These are phyloP conservation scores for Lichenothelia convexa DNA, from an alignment of 495 filamentous ascomycete genomes.

Conservation along the genomic window DNA sequence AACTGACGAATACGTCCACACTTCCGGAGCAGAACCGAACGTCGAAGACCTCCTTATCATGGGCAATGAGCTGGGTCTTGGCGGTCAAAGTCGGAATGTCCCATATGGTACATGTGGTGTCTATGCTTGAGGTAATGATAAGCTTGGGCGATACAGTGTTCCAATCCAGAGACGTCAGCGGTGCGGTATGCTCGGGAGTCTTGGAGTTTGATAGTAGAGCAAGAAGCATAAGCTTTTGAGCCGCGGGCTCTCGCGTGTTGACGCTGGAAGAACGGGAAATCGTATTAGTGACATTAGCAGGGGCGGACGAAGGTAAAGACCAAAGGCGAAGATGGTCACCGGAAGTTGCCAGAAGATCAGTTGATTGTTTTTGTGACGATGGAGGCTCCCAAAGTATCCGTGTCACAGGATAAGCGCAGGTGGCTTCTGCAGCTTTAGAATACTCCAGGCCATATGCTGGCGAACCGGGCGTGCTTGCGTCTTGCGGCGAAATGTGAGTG, in stretches of 20 bases:
- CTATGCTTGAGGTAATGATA: constrained; percentile 97
- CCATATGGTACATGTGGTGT: constrained; percentile 99
- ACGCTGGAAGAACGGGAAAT: constrained; percentile 52
- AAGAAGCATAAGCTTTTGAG: constrained; percentile 80
- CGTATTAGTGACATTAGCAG: constrained; percentile 44
- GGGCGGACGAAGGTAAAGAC: constrained; percentile 48
- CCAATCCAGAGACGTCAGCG: constrained; percentile 93
- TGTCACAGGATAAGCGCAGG: constrained; percentile 93
- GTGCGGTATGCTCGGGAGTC: constrained; percentile 92
- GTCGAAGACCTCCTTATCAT: constrained; percentile 98
- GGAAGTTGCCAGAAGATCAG: constrained; percentile 88
- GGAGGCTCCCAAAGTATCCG: constrained; percentile 94
- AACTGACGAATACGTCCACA: constrained; percentile 93
- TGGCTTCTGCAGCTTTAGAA: constrained; percentile 88
- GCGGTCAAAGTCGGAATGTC: constrained; percentile 95
- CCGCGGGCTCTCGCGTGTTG: constrained; percentile 37
- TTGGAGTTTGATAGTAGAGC: constrained; percentile 94
- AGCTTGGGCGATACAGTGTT: constrained; percentile 88
- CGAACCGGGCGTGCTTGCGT: constrained; percentile 51
- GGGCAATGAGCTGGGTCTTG: constrained; percentile 95
- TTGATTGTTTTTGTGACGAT: constrained; percentile 89
- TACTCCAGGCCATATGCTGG: constrained; percentile 68
- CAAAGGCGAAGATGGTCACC: constrained; percentile 91
- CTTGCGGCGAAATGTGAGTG: constrained; percentile 56
- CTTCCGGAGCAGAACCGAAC: constrained; percentile 94